Evolutionary conservation across 225 moss, liverwort and hornwort species (phyloP).

Genomic region (Physcomitrellopsis africana): DNA sequence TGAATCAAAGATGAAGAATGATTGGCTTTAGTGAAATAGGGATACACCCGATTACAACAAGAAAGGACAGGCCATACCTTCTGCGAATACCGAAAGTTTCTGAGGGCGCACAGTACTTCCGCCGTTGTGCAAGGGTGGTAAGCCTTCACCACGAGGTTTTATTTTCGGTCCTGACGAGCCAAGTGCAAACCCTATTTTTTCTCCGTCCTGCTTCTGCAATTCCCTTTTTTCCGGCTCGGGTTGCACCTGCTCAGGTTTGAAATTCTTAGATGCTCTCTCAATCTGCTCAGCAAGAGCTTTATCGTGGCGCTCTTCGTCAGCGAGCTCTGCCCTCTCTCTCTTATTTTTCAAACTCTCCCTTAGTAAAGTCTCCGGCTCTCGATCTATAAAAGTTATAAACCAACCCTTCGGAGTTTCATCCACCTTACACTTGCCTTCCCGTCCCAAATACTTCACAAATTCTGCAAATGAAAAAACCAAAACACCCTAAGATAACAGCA

Average conservation of each 20-base stretch:
- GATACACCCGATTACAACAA: background rate
- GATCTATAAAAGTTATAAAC: conserved; percentile 81
- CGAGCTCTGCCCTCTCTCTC: conserved; percentile 74
- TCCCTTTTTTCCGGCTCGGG: conserved; percentile 59
- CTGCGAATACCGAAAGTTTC: conserved; percentile 50
- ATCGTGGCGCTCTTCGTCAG: conserved; percentile 95
- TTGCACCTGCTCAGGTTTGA: conserved; percentile 47
- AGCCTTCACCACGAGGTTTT: conserved; percentile 51
- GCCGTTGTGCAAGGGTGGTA: conserved; percentile 43
- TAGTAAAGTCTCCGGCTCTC: conserved; percentile 84
- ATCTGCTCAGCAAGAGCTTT: conserved; percentile 78
- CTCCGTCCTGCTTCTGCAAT: conserved; percentile 60
- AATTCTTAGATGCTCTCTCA: conserved; percentile 66
- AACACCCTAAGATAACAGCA: background rate
- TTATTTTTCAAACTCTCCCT: conserved; percentile 75
- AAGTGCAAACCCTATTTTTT: conserved; percentile 75
- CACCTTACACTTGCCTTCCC: conserved; percentile 81
- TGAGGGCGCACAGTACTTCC: conserved; percentile 40
- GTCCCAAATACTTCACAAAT: conserved; percentile 85
- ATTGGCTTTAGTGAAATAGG: background rate
- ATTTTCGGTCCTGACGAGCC: conserved; percentile 41
- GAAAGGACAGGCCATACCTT: conserved; percentile 30
- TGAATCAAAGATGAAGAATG: background rate
- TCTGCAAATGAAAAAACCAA: conserved; percentile 31
- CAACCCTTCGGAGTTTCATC: conserved; percentile 92